Evolutionary conservation across 139 green algal species (phyloP), one percentile per base, ranked within the genome.

Genomic region (Micractinium sp.): DNA sequence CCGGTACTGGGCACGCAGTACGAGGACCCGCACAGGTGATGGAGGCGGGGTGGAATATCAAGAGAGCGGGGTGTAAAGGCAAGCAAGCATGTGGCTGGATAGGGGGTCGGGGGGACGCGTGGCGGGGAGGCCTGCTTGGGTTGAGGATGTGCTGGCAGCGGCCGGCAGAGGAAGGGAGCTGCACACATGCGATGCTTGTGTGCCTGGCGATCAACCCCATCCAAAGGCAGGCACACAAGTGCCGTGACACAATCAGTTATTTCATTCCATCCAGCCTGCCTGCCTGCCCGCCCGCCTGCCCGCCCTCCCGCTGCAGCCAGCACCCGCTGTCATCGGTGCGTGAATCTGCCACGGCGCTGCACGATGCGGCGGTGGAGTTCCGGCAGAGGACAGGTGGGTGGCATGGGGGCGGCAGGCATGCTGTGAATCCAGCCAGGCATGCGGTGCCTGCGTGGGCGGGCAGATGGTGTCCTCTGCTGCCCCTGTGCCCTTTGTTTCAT

Each of bases 321-420:
- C 82, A 88, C 60, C 60, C 60, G 7, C 87, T 92, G 29, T 61
- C 73, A 47, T 78, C 60, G 2, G 23, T 90, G 36, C 73, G 89
- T 0, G 73, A 67, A 15, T 86, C 89, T 18, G 75, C 75, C 4
- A 85, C 90, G 25, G 89, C 89, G 61, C 76, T 92, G 74, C 75
- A 89, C 61, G 60, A 74, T 3, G 89, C 89, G 14, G 89, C 83
- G 13, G 61, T 31, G 53, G 53, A 85, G 74, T 91, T 88, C 39
- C n/a, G 56, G 71, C 22, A 41, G 4, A 67, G 29, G 35, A 89
- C 73, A 35, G 73, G 73, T 88, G 38, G 56, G 33, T 79, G 74
- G 33, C 12, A 29, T 13, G 74, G 74, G 14, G 74, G 14, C 14
- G 23, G 22, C 20, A 61, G 77, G 38, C 31, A 29, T n/a, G 74